Base-by-base conservation (phyloP, 2,329 filamentous ascomycete genomes). In the Fusarium sp. region DNA sequence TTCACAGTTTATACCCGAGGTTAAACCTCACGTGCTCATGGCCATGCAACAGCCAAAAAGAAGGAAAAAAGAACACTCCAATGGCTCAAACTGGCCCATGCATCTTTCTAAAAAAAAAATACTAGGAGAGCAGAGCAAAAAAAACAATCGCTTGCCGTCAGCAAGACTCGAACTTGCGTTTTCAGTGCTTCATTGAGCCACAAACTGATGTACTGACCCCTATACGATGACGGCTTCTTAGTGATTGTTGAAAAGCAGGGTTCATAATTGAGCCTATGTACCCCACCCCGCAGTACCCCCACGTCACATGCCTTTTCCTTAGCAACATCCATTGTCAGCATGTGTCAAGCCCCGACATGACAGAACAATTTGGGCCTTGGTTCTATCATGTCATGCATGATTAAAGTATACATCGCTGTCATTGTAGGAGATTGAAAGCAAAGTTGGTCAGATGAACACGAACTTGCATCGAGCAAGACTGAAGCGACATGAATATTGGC, bases 131-230 rank as follows among this genome's bases (percentile, higher is more conserved):
- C 61, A 22, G 7, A 0, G 6, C 60, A 63, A 74, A 63, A 63
- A 73, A 74, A 8, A 43, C 17, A 27, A 69, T 12, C 60, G 3
- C 3, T 25, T 73, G 71, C 71, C 71, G 71, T 73, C 71, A 73
- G 71, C 71, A 73, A 73, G 71, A 73, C 71, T 73, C 71, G 71
- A 73, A 74, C 71, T 73, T 73, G 71, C 71, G 71, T 73, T 74
- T 73, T 73, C 71, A 73, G 71, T 73, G 71, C 64, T 73, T 73
- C 64, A 43, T 65, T 60, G 38, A 68, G 57, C 71, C 71, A 73
- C 71, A 73, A 73, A 73, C 71, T 73, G 71, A 73, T 73, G 71
- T 73, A 73, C 71, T 73, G 59, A 73, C 71, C 71, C 71, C 71
- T 74, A 74, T 74, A 74, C 71, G 71, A 74, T 74, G 71, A 74